Evolutionary conservation across 257 asterid genomes (phyloP), one percentile per base, ranked within the genome.

Genomic region (Scutellaria barbata): DNA sequence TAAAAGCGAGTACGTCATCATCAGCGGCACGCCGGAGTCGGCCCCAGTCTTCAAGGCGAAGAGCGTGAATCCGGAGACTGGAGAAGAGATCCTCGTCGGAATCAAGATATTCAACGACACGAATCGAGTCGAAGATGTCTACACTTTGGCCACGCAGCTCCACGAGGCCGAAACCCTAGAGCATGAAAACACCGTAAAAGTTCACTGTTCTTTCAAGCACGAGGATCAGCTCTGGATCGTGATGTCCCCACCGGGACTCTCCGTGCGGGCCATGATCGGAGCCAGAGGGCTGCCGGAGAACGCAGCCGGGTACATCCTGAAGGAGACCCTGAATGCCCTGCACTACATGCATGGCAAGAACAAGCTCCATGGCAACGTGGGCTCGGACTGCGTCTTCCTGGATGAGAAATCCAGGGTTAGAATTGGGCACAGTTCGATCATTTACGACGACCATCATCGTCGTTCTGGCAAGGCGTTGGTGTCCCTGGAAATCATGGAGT

Each of bases 151-250:
- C 20, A 30, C 13, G 10, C 18, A 16, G 11, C 39, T 70, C 2
- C 60, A 70, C 50, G 16, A 8, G 46, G 68, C 68, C 18, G 51
- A 46, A 30, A 5, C 8, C 0, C 7, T 64, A 39, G 71, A 61
- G 35, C 76, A 72, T 8, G 46, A 62, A 40, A 72, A 62, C 64
- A 0, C 51, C 13, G 33, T 71, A 2, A 71, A 71, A n/a, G 63
- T 71, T 37, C 33, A 71, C 20, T 39, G 69, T 33, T 60, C 69
- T 11, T 59, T 59, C 74, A 47, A 1, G 30, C 7, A 20, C 14
- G 13, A 10, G 0, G 53, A 61, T 1, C 22, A 12, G 1, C 69
- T 71, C 42, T 71, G 76, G 76, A 22, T 71, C 9, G 11, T 60
- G 62, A 71, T 60, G 61, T 22, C 76, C 1, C 69, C 35, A 11